Evolutionary conservation across 176 grass and related monocot species (phyloP).

Genomic region (Paspalum vaginatum): DNA sequence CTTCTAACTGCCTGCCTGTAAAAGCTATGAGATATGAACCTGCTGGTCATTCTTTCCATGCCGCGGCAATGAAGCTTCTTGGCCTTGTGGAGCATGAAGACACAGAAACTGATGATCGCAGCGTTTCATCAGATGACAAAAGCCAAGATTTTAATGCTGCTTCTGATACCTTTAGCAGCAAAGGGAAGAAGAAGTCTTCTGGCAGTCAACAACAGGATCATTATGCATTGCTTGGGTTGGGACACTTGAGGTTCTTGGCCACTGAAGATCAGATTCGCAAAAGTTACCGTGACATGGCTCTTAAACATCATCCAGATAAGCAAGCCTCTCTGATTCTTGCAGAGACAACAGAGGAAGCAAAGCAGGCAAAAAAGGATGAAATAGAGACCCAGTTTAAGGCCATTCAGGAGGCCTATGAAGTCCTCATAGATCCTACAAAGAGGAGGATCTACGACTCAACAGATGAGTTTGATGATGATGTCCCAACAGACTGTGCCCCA

Average conservation of each 20-base stretch:
- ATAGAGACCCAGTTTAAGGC: constrained; percentile 92
- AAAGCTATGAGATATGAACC: constrained; percentile 82
- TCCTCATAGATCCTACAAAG: constrained; percentile 90
- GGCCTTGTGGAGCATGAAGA: constrained; percentile 79
- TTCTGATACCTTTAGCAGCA: constrained; percentile 79
- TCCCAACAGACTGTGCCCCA: constrained; percentile 87
- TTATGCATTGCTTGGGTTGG: constrained; percentile 86
- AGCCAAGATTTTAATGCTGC: constrained; percentile 58
- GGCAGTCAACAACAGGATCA: constrained; percentile 88
- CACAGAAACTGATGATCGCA: constrained; percentile 66
- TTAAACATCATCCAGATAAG: constrained; percentile 98
- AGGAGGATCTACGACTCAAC: constrained; percentile 94
- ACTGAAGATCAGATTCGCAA: constrained; percentile 95
- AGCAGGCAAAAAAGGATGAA: constrained; percentile 87
- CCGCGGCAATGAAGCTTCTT: constrained; percentile 62
- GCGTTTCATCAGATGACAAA: constrained; percentile 83
- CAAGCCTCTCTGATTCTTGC: constrained; percentile 73
- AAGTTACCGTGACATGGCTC: constrained; percentile 87
- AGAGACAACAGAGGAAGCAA: constrained; percentile 79
- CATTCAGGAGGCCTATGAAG: constrained; percentile 92
- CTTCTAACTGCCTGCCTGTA: constrained; percentile 83
- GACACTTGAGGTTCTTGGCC: constrained; percentile 83
- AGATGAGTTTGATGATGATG: constrained; percentile 98
- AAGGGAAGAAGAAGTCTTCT: constrained; percentile 87
- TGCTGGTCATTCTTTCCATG: constrained; percentile 92